Percentiles rank a stretch among this genome's conserved stretches.
Evolutionary conservation across 2,329 filamentous ascomycete genomes (phyloP).

Genomic region (Cercospora sp.): DNA sequence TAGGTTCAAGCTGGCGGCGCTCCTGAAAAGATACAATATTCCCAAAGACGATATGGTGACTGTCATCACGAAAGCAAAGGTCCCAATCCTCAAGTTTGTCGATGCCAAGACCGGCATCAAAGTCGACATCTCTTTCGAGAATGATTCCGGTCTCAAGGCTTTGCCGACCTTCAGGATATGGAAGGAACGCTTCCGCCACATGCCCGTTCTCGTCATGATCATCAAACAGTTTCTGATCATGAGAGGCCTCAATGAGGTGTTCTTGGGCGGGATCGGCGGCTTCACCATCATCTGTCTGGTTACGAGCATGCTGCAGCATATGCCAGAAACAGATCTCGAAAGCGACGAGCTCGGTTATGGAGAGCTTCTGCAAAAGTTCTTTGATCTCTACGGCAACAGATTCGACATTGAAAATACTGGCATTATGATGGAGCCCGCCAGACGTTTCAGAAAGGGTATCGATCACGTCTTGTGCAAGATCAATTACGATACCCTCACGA

Average conservation of each 20-base stretch:
- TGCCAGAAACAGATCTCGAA: constrained; percentile 67
- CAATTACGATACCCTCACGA: constrained; percentile 70
- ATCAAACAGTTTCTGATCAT: constrained; percentile 93
- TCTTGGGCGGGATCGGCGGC: constrained; percentile 85
- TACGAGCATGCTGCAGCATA: constrained; percentile 79
- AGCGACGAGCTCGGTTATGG: constrained; percentile 66
- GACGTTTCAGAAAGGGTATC: constrained; percentile 73
- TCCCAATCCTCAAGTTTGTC: constrained; percentile 89
- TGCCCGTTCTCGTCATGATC: constrained; percentile 81
- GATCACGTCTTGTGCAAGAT: constrained; percentile 43
- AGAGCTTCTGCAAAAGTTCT: constrained; percentile 79
- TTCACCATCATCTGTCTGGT: constrained; percentile 94
- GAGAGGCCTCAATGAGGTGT: constrained; percentile 87
- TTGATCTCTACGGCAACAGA: constrained; percentile 82
- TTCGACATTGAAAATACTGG: constrained; percentile 71
- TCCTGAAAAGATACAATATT: constrained; percentile 59
- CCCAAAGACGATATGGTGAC: constrained; percentile 61
- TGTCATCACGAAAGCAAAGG: constrained; percentile 72
- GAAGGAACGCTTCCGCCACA: constrained; percentile 76
- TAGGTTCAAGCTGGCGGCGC: constrained; percentile 58
- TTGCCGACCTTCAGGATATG: constrained; percentile 78
- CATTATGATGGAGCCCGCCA: constrained; percentile 73
- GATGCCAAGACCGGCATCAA: constrained; percentile 76
- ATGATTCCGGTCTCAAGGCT: constrained; percentile 75
- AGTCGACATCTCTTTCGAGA: constrained; percentile 95